phyloP scores from a whole-genome alignment of 1,284 basidiomycete genomes.

The Sphagnurus paluster region DNA sequence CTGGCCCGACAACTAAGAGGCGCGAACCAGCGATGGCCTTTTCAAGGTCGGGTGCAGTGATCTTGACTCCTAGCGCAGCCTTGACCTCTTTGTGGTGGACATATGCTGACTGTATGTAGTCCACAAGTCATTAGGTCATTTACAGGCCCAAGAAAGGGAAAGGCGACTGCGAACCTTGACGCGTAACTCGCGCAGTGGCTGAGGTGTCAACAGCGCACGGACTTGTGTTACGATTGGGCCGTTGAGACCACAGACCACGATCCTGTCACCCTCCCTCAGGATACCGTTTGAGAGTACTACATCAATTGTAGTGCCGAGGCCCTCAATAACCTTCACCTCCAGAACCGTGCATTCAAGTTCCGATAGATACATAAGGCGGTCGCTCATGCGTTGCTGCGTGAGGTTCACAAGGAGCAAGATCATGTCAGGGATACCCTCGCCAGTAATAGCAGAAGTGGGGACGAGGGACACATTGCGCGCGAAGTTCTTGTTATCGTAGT shows the following conservation, averaged over 20 bases:
- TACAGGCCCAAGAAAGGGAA: not conserved
- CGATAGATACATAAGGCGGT: conserved; percentile 96
- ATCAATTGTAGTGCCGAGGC: conserved; percentile 97
- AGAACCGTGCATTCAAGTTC: conserved; percentile 99
- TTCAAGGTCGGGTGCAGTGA: conserved; percentile 93
- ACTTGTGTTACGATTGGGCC: conserved; percentile 97
- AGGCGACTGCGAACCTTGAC: conserved; percentile 72
- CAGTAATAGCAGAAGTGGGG: conserved; percentile 96
- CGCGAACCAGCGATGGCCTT: conserved; percentile 99
- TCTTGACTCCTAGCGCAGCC: conserved; percentile 97
- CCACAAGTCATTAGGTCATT: not conserved
- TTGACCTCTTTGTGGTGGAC: conserved; percentile 99
- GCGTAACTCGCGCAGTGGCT: conserved; percentile 94
- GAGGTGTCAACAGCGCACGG: conserved; percentile 93
- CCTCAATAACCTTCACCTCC: conserved; percentile 99
- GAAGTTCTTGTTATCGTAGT: conserved; percentile 98
- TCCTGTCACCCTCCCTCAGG: conserved; percentile 89
- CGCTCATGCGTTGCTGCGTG: conserved; percentile 98
- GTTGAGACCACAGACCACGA: conserved; percentile 97
- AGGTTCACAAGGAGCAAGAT: conserved; percentile 97
- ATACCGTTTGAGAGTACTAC: conserved; percentile 97
- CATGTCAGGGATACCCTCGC: conserved; percentile 99
- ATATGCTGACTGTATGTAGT: conserved; percentile 75
- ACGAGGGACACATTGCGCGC: conserved; percentile 95
- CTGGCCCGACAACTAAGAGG: conserved; percentile 87